Conservation (phyloP, 768 basidiomycete species). For the Neoboletus brunneissimus region DNA sequence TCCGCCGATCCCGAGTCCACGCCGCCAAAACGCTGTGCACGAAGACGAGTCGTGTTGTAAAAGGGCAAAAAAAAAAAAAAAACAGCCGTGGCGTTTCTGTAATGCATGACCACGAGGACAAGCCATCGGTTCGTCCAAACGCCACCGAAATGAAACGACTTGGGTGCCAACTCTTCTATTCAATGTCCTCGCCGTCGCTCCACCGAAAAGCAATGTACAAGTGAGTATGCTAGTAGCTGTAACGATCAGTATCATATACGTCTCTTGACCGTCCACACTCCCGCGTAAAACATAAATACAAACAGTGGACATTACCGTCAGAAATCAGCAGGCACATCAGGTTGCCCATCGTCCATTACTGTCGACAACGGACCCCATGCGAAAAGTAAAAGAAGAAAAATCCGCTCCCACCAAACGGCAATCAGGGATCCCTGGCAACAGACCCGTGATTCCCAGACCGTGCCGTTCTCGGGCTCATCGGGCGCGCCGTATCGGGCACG, state of each 20-base stretch:
- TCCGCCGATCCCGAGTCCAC: neutral
- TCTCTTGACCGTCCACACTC: neutral
- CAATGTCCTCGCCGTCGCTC: neutral
- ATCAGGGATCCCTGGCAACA: neutral
- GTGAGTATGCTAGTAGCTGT: neutral
- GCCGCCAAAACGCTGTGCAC: neutral
- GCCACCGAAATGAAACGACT: neutral
- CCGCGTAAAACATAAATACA: neutral
- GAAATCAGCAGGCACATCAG: neutral
- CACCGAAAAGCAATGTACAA: neutral
- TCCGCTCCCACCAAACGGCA: neutral
- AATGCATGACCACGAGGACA: neutral
- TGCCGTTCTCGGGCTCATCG: slow-evolving; percentile 19
- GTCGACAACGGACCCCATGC: neutral
- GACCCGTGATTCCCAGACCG: slow-evolving; percentile 1
- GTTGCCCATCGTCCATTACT: neutral
- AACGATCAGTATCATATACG: neutral
- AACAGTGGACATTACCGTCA: neutral
- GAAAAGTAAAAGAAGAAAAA: neutral
- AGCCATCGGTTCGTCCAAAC: too few species aligned
- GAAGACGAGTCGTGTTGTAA: neutral
- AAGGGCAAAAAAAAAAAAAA: neutral
- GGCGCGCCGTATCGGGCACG: slow-evolving; percentile 14
- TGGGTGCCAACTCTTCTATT: too few species aligned
- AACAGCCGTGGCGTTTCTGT: neutral